Base-by-base conservation (phyloP, 257 asterid genomes). In the Fraxinus pennsylvanica region DNA sequence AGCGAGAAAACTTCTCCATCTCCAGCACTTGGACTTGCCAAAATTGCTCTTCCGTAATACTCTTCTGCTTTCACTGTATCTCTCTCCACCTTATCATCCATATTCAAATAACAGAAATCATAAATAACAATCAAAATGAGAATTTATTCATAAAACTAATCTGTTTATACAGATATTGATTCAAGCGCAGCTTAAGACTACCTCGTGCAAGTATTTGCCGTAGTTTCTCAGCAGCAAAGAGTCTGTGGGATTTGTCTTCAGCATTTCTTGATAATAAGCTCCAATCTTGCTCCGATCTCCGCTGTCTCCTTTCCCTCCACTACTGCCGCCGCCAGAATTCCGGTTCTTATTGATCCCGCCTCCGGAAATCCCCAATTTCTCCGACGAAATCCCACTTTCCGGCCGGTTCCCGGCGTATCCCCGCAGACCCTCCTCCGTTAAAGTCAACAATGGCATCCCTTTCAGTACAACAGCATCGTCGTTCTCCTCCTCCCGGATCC, bases 121-220 rank as follows among this genome's bases (percentile, higher is more conserved):
- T 6, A 19, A 10, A 33, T 30, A 45, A 13, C 32, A 41, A 41
- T 45, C 13, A 39, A 72, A n/a, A 29, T 32, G 54, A 36, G 15
- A 15, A 73, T 21, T 43, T 21, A 59, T 59, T 59, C 10, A 21
- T 59, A 59, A 59, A 59, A 21, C 30, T 21, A 59, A 59, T 59
- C 67, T 19, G 67, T 22, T 47, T 3, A 3, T 47, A 15, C n/a
- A 45, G 54, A 45, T 43, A 10, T 43, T 10, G 50, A 43, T 43
- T 43, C 14, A 43, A 13, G 19, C 2, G 50, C 50, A 43, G 6
- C 21, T 54, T 54, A 19, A 54, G 10, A 54, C 29, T 88, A 92
- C 97, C 94, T 91, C 89, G 54, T 93, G 96, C 87, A 93, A 83
- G 84, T 85, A 91, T 72, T 83, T 88, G 73, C 84, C 97, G 77